Evolutionary conservation across 495 filamentous ascomycete genomes (phyloP), one percentile per base, ranked within the genome.

Genomic region (Talaromyces liani): DNA sequence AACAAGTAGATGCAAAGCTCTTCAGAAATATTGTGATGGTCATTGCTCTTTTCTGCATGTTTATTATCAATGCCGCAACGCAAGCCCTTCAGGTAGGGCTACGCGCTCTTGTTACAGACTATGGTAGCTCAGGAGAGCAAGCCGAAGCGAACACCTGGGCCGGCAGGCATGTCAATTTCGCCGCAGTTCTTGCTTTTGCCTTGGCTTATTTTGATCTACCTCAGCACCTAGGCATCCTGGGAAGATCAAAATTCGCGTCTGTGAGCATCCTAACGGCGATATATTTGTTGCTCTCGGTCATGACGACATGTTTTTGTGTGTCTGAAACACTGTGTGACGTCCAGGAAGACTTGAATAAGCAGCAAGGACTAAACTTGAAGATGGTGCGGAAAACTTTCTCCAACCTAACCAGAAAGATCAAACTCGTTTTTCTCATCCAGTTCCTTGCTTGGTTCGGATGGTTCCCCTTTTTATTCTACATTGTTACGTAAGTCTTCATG

Each of bases 101-200:
- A 29, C 56, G 56, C 16, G 56, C 56, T 20, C 27, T 33, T 33
- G 12, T 58, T 9, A 58, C 56, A 16, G 56, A 58, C 18, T n/a
- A 33, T 33, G n/a, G 27, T 16, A 58, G 20, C 24, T 10, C 56
- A 14, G 10, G 3, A 4, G 4, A 58, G 14, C 56, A 58, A n/a
- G 27, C 22, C n/a, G 56, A 58, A 33, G 24, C n/a, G n/a, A 58
- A 58, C n/a, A 24, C 56, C n/a, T 58, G 56, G 56, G 56, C 56
- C n/a, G 56, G 56, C 31, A 10, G 25, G 9, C 56, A 58, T 58
- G 9, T 14, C 18, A 58, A 58, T 33, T 58, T 58, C 29, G 56
- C 56, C 1, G 24, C 56, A 14, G 22, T 29, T 18, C 25, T 58
- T 2, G 56, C 9, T 18, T 27, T 36, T 8, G 10, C 33, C 33